Conservation (phyloP, 129 eudicot species). For the Chrysanthemum seticuspe region DNA sequence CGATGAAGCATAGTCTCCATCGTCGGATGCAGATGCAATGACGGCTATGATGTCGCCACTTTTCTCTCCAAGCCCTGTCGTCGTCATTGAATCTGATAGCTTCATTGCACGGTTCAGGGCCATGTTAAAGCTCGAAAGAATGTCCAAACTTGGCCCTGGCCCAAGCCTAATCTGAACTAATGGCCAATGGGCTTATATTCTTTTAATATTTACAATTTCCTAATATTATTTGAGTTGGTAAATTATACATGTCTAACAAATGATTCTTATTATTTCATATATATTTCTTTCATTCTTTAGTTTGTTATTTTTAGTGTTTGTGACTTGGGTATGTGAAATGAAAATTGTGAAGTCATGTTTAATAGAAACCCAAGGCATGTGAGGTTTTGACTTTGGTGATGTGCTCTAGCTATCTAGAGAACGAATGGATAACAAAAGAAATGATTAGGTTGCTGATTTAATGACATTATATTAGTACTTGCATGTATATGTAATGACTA, state of each 20-base stretch:
- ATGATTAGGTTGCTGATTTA: background rate
- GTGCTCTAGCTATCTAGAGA: constrained; percentile 20
- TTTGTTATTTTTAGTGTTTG: background rate
- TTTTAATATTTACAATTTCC: background rate
- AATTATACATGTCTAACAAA: too few species aligned
- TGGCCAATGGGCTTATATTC: constrained; percentile 8
- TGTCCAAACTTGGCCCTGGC: constrained; percentile 64
- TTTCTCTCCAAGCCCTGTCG: constrained; percentile 69
- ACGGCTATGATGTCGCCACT: constrained; percentile 29
- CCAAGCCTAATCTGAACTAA: constrained; percentile 20
- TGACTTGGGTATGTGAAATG: constrained; percentile 17
- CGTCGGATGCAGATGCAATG: constrained; percentile 26
- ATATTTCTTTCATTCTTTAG: background rate
- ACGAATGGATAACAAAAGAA: constrained; percentile 2
- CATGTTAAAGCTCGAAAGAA: constrained; percentile 66
- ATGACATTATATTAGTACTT: background rate
- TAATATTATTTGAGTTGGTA: too few species aligned
- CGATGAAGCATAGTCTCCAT: constrained; percentile 48
- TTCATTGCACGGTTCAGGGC: constrained; percentile 76
- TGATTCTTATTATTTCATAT: background rate
- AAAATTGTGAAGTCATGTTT: constrained; percentile 4
- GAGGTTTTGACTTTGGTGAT: constrained; percentile 24
- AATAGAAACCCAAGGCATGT: constrained; percentile 25
- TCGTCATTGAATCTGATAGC: constrained; percentile 74
- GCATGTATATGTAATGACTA: background rate